These are phyloP conservation scores for Immersiella caudata DNA, from an alignment of 495 filamentous ascomycete genomes.

Conservation along the genomic window DNA sequence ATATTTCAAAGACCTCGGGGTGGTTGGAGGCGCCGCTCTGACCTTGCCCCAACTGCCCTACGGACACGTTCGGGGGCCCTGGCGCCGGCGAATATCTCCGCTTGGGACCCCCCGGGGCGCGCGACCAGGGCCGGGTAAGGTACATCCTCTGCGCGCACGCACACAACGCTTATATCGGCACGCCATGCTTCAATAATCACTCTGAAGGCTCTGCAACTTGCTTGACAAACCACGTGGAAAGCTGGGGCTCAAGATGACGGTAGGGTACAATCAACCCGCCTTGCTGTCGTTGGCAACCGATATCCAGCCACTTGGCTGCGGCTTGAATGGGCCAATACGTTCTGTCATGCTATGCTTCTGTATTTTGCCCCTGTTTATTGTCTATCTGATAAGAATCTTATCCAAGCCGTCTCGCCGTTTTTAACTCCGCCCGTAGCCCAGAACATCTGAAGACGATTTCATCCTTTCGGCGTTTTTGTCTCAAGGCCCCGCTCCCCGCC, in stretches of 20 bases:
- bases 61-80: not conserved
- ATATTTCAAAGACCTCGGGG: not conserved
- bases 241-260: not conserved
- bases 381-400: constrained; percentile 10
- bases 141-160: not conserved
- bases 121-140: not conserved
- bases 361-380: not conserved
- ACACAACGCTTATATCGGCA: not conserved
- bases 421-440: not conserved
- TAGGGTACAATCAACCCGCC: not conserved
- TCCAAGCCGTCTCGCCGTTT: constrained; percentile 14
- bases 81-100: constrained; percentile 10
- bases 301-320: not conserved
- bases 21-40: constrained; percentile 1
- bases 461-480: constrained; percentile 27
- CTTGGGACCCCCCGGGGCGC: constrained; percentile 4
- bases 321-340: not conserved
- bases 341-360: not conserved
- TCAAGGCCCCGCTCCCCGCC: constrained; percentile 10
- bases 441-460: constrained; percentile 11
- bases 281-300: not conserved
- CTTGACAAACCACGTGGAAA: not conserved
- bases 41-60: not conserved
- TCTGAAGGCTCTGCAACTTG: not conserved
- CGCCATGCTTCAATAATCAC: not conserved